Percentiles rank a stretch among this genome's conserved stretches.
phyloP scores from a whole-genome alignment of 1,284 basidiomycete genomes.

The Schizophyllum amplum region DNA sequence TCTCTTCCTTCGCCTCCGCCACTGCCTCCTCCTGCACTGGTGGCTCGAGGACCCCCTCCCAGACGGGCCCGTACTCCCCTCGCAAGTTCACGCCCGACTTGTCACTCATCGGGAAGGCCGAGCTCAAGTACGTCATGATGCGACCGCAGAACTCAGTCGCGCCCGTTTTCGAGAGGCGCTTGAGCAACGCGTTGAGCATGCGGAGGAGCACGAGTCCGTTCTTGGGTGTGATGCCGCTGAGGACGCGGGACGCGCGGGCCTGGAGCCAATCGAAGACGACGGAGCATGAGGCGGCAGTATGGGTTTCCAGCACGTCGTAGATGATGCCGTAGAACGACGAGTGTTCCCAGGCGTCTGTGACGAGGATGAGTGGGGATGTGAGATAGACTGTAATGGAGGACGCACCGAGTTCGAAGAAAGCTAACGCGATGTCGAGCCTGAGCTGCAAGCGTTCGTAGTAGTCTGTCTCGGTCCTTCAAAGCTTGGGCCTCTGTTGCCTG shows the following conservation, averaged over 20 bases:
- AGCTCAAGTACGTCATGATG: slow-evolving; percentile 79
- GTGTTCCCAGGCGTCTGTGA: slow-evolving; percentile 32
- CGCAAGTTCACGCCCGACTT: slow-evolving; percentile 85
- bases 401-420: slow-evolving; percentile 67
- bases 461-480: slow-evolving; percentile 32
- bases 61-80: slow-evolving; percentile 77
- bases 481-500: slow-evolving; percentile 59
- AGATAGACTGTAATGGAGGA: slow-evolving; percentile 3
- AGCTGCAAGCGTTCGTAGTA: slow-evolving; percentile 58
- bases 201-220: slow-evolving; percentile 61
- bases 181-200: slow-evolving; percentile 79
- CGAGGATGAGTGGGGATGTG: background rate
- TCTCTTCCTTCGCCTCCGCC: too few species aligned
- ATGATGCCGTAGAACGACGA: slow-evolving; percentile 53
- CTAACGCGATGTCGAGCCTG: slow-evolving; percentile 62
- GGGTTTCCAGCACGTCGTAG: slow-evolving; percentile 72
- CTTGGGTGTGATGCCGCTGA: slow-evolving; percentile 60
- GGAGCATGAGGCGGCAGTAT: slow-evolving; percentile 75
- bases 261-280: slow-evolving; percentile 84
- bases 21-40: slow-evolving; percentile 21
- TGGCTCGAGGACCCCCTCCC: slow-evolving; percentile 54
- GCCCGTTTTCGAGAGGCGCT: slow-evolving; percentile 79
- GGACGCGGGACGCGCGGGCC: slow-evolving; percentile 62
- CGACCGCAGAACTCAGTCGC: slow-evolving; percentile 81
- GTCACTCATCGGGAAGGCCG: slow-evolving; percentile 82